A percentile compares a stretch with the other conserved stretches of the same genome.
phyloP scores from a whole-genome alignment of 768 basidiomycete species.

The Leccinum olivaceopallidum region DNA sequence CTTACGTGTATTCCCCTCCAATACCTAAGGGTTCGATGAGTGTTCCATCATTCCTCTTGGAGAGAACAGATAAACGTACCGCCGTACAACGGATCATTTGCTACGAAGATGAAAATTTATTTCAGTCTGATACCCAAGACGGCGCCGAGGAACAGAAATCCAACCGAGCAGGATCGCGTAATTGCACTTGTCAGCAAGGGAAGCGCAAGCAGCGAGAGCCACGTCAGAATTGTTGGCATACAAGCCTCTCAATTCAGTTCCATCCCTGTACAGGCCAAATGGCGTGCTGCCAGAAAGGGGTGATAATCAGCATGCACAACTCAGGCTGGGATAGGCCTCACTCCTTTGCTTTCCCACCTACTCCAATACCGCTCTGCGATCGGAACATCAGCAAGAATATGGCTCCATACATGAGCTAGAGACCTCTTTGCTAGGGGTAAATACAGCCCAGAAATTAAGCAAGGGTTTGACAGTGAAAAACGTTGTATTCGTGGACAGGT shows the following conservation, averaged over 20 bases:
- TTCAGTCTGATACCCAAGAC: conserved; percentile 10
- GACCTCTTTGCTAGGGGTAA: conserved; percentile 74
- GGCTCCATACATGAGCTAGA: conserved; percentile 22
- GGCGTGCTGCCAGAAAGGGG: conserved; percentile 49
- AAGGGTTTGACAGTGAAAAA: conserved; percentile 75
- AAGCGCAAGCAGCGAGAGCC: conserved; percentile 66
- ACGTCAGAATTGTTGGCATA: conserved; percentile 69
- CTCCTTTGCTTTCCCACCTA: conserved; percentile 69
- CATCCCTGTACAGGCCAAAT: conserved; percentile 75
- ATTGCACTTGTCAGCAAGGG: conserved; percentile 64
- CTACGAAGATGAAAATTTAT: conserved; percentile 33
- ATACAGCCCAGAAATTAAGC: conserved; percentile 82
- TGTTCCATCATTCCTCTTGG: background rate
- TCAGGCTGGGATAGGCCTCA: conserved; percentile 29
- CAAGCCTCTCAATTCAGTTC: conserved; percentile 73
- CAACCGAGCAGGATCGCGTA: conserved; percentile 75
- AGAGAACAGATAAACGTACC: conserved; percentile 41
- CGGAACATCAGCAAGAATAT: conserved; percentile 9
- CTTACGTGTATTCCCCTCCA: conserved; percentile 76
- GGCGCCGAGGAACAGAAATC: conserved; percentile 14
- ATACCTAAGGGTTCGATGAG: conserved; percentile 45
- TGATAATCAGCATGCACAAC: conserved; percentile 4
- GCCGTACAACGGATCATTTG: conserved; percentile 78
- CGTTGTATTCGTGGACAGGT: conserved; percentile 72
- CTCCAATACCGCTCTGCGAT: conserved; percentile 65